Base-by-base conservation (phyloP, 768 basidiomycete genomes). In the Boletellus emodensis region DNA sequence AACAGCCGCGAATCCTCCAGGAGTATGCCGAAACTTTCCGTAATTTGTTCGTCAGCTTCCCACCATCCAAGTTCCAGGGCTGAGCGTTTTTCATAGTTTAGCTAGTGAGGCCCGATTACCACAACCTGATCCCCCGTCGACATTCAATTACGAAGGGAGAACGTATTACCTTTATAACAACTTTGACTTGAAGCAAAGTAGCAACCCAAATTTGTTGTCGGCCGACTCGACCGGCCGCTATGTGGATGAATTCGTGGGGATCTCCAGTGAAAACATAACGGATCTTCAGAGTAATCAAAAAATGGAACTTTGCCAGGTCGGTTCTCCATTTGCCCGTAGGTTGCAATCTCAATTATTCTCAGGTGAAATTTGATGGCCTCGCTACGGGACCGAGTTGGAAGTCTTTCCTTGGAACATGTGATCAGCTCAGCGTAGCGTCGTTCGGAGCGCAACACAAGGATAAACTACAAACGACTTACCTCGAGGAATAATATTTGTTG, bases 231-330 rank as follows among this genome's bases (percentile, higher is more conserved):
- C 50, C 5, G 54, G 47, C 22, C 22, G 22, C 33, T n/a, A 24
- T 28, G 20, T 11, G n/a, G 40, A 51, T 20, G 30, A 51, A 28
- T 36, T 18, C 15, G 44, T 54, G 48, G 35, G 51, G 37, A 61
- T 70, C 32, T 58, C 70, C 22, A 73, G 61, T 26, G 85, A 87
- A 61, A 81, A 72, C 46, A 58, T 71, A 13, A 50, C 78, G 12
- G 83, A 85, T 57, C 63, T 80, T 18, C 83, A 83, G 56, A 78
- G 72, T 49, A 72, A 73, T 20, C 73, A 82, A 51, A 77, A 75
- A 58, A 71, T 67, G 17, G 72, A 75, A 14, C 58, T 69, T 14
- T 86, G 82, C 64, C 71, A 81, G 75, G 87, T 86, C 61, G 48
- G 72, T 56, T 38, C 26, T 22, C 20, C 10, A 4, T 32, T 46